Base-by-base conservation (phyloP, 345 rosid genomes). In the Turnera subulata region DNA sequence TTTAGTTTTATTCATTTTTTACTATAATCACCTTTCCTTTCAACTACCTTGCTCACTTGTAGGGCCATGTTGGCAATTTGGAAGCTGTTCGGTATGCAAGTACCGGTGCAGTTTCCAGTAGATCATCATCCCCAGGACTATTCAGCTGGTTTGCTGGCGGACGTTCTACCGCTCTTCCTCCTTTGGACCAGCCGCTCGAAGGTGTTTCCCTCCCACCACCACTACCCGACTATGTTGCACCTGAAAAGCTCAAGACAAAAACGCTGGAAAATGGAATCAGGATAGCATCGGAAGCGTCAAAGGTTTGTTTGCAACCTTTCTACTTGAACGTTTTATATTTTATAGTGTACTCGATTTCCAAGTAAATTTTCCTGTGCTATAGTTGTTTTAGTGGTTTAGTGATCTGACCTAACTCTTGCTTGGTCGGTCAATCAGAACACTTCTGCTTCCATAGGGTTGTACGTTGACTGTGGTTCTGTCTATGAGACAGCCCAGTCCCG, bases 391-490 rank as follows among this genome's bases (percentile, higher is more conserved):
- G n/a, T n/a, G n/a, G n/a, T 42, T 20, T 38, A 37, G 33, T 52
- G 33, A 15, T 25, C 19, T 15, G 52, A 58, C 20, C 33, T 24
- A 17, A 11, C 11, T 6, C 22, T 20, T 17, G 46, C 5, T 50
- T 76, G 20, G 46, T 60, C 74, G 40, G 23, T 67, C 50, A 10
- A 44, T 40, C 73, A 93, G 99, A 80, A 32, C 64, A 87, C 97
- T 47, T 80, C 79, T 11, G 97, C 95, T 40, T 87, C 97, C 20
- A 68, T 93, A 61, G 94, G 97, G 35, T 70, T 93, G 48, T 89
- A 85, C 59, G 63, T 89, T 42, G 86, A 78, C 25, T 76, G 81
- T 66, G 88, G 97, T 45, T 83, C 97, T 35, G 67, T 85, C 13
- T 81, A 93, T 54, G 96, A 87, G 80, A 75, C 88, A 11, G 85